Conservation (phyloP, 129 eudicot genomes). For the Flaveria robusta region DNA sequence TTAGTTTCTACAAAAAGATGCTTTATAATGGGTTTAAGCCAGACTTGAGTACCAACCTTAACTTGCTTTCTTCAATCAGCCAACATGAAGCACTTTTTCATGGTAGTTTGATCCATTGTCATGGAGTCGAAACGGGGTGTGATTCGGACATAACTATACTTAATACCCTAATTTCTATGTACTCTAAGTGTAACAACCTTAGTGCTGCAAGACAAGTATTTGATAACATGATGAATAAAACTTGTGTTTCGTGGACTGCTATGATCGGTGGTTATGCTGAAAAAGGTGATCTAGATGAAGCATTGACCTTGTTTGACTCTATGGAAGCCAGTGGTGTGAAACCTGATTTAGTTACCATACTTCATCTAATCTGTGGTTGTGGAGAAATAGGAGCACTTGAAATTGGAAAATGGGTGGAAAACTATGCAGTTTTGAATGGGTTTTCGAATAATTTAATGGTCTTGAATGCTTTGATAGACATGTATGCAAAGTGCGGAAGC, state of each 20-base stretch:
- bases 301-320: conserved; percentile 50
- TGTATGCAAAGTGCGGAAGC: conserved; percentile 41
- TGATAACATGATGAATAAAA: conserved; percentile 49
- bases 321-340: conserved; percentile 67
- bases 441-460: conserved; percentile 46
- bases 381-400: conserved; percentile 79
- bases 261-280: conserved; percentile 80
- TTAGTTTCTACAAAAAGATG: conserved; percentile 50
- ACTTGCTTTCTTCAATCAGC: conserved; percentile 60
- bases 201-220: conserved; percentile 54
- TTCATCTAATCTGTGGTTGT: conserved; percentile 61
- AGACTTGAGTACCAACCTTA: conserved; percentile 67
- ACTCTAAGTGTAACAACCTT: conserved; percentile 63
- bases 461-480: conserved; percentile 55
- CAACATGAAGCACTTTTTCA: conserved; percentile 33
- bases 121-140: conserved; percentile 65
- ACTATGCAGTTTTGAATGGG: conserved; percentile 43
- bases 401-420: conserved; percentile 67
- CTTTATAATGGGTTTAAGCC: conserved; percentile 49
- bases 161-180: conserved; percentile 78
- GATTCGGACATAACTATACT: conserved; percentile 46
- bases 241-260: conserved; percentile 78
- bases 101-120: conserved; percentile 71
- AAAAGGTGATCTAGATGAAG: conserved; percentile 63
- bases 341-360: conserved; percentile 74